Conservation (phyloP, 2,329 filamentous ascomycete genomes). For the Ceratocystis smalleyi region DNA sequence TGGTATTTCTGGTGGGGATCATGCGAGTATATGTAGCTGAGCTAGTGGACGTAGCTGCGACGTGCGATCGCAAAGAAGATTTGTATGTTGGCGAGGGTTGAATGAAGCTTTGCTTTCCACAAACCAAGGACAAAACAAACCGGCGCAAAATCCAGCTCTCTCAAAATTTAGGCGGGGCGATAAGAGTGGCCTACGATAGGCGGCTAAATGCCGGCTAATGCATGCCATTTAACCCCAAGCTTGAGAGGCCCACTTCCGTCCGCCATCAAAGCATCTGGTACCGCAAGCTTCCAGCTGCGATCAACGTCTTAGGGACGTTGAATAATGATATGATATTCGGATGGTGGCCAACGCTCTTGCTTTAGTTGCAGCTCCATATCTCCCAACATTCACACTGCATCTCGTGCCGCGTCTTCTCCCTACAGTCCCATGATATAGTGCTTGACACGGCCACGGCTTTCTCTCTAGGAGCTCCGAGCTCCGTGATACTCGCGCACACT, state of each 20-base stretch:
- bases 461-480: not conserved
- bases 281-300: not conserved
- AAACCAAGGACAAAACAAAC: not conserved
- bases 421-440: not conserved
- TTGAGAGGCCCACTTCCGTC: not conserved
- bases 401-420: not conserved
- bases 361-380: not conserved
- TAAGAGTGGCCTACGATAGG: constrained; percentile 9
- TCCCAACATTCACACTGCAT: not conserved
- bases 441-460: not conserved
- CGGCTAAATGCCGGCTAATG: constrained; percentile 9
- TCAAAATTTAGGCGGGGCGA: constrained; percentile 17
- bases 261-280: not conserved
- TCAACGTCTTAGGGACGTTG: not conserved
- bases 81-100: not conserved
- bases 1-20: not conserved
- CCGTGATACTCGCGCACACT: not conserved
- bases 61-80: not conserved
- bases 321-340: not conserved
- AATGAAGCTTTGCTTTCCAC: not conserved
- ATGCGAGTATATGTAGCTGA: too few species aligned
- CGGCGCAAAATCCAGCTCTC: constrained; percentile 9
- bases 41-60: not conserved
- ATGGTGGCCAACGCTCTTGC: not conserved
- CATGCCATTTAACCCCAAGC: not conserved